phyloP scores from a whole-genome alignment of 1,284 basidiomycete species.

The Cryptococcus neoformans region DNA sequence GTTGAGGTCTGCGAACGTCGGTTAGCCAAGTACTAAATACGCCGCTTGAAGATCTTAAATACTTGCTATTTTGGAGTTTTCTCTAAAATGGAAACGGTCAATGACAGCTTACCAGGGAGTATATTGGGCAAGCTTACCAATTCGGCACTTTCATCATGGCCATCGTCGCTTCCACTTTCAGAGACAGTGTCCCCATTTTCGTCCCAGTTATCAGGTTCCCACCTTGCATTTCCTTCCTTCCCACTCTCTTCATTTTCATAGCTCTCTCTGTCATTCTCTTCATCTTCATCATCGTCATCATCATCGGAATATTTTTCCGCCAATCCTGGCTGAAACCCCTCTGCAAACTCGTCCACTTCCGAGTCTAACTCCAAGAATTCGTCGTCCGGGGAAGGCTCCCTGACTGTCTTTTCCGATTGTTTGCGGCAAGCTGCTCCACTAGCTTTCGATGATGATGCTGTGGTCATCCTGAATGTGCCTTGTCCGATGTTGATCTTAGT shows the following conservation, averaged over 20 bases:
- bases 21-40: background rate
- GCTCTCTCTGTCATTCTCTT: conserved; percentile 54
- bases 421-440: background rate
- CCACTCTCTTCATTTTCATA: conserved; percentile 35
- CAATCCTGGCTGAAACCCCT: conserved; percentile 25
- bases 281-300: conserved; percentile 23
- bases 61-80: conserved; percentile 20
- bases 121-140: conserved; percentile 15
- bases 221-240: conserved; percentile 34
- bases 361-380: conserved; percentile 38
- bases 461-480: conserved; percentile 1
- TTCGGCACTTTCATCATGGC: conserved; percentile 14
- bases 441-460: conserved; percentile 3
- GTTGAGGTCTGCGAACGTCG: conserved; percentile 14
- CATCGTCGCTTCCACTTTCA: conserved; percentile 14
- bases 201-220: conserved; percentile 45
- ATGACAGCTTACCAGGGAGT: background rate
- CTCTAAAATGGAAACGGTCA: background rate
- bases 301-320: background rate
- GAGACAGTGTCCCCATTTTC: conserved; percentile 19
- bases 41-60: background rate
- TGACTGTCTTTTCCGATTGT: background rate
- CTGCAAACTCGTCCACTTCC: conserved; percentile 47
- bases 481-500: background rate
- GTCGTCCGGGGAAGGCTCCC: conserved; percentile 21